Evolutionary conservation across 2,329 filamentous ascomycete species (phyloP).

Genomic region (Fusarium verticillioides): DNA sequence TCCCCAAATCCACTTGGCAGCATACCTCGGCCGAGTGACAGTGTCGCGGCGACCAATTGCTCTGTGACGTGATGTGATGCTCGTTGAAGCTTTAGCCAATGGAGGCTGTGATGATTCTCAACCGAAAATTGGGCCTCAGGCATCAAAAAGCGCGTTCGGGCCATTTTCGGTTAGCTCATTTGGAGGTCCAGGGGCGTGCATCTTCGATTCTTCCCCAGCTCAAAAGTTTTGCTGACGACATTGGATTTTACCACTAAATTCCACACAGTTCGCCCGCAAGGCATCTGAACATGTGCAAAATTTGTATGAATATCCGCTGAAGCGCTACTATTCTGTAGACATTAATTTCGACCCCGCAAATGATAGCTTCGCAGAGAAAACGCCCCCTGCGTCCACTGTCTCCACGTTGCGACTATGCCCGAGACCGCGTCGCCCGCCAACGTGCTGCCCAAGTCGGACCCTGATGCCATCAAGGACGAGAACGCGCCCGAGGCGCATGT

Average conservation of each 20-base stretch:
- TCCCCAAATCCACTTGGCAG: not conserved
- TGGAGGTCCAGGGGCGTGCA: slow-evolving; percentile 37
- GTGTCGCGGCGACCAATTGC: slow-evolving; percentile 51
- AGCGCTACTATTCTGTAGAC: slow-evolving; percentile 63
- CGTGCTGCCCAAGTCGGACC: slow-evolving; percentile 48
- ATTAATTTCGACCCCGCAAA: slow-evolving; percentile 65
- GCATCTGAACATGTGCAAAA: slow-evolving; percentile 66
- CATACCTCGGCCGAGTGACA: slow-evolving; percentile 50
- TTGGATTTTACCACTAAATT: slow-evolving; percentile 56
- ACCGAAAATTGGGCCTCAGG: slow-evolving; percentile 49
- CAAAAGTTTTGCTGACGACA: slow-evolving; percentile 64
- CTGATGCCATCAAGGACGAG: slow-evolving; percentile 42
- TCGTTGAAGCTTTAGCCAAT: slow-evolving; percentile 47
- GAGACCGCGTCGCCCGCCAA: slow-evolving; percentile 68
- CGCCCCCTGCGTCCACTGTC: slow-evolving; percentile 58
- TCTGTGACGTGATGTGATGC: slow-evolving; percentile 47
- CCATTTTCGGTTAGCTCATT: slow-evolving; percentile 44
- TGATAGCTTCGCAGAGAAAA: slow-evolving; percentile 67
- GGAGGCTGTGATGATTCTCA: slow-evolving; percentile 49
- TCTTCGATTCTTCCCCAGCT: slow-evolving; percentile 47
- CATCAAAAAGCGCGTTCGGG: slow-evolving; percentile 40
- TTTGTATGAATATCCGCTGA: slow-evolving; percentile 58
- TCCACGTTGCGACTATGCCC: slow-evolving; percentile 65
- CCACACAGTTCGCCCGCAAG: slow-evolving; percentile 59
- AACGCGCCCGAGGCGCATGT: slow-evolving; percentile 34